Conservation (phyloP, 2,329 filamentous ascomycete species). For the Ceratocystis destructans region DNA sequence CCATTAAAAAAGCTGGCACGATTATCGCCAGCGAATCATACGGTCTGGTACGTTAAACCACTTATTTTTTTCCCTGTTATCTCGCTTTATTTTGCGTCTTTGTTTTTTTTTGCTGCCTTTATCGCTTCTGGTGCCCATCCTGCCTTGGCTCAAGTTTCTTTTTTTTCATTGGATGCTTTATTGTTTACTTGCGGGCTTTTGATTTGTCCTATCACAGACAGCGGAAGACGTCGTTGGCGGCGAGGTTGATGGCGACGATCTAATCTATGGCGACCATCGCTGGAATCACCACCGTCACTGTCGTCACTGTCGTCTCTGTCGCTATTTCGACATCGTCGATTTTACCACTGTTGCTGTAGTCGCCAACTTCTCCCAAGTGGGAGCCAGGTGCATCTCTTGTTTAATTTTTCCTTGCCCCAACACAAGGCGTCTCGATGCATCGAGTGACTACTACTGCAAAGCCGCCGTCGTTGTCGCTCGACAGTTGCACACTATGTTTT, state of each 20-base stretch:
- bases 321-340: neutral
- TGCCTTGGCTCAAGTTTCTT: constrained; percentile 19
- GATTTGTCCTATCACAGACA: constrained; percentile 15
- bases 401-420: neutral
- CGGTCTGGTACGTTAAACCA: constrained; percentile 20
- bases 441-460: neutral
- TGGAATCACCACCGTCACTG: neutral
- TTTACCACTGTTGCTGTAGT: neutral
- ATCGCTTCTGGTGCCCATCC: constrained; percentile 16
- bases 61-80: constrained; percentile 24
- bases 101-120: constrained; percentile 16
- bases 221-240: neutral
- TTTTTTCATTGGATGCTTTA: constrained; percentile 17
- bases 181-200: constrained; percentile 23
- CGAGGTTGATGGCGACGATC: no score
- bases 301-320: neutral
- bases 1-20: constrained; percentile 20
- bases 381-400: neutral
- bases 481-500: neutral
- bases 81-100: constrained; percentile 22
- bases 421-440: neutral
- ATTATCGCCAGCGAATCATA: constrained; percentile 20
- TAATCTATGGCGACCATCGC: neutral
- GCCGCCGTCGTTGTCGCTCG: neutral
- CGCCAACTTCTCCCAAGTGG: neutral